phyloP scores from a whole-genome alignment of 1,284 basidiomycete genomes.

The Exobasidium cylindrosporum region DNA sequence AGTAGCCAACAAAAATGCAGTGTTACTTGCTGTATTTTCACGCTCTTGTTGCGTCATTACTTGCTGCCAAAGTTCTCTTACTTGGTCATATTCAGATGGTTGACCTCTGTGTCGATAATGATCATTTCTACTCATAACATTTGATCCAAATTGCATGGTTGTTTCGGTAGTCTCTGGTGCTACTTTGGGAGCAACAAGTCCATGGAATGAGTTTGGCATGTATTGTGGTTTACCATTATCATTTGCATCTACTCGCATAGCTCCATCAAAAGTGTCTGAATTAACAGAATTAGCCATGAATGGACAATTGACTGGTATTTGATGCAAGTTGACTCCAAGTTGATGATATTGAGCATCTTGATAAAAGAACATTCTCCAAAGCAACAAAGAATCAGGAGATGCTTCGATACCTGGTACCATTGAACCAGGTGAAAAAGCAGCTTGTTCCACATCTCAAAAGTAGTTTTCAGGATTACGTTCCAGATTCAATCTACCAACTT shows the following conservation, averaged over 20 bases:
- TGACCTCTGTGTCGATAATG: not conserved
- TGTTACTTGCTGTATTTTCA: not conserved
- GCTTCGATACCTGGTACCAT: constrained; percentile 55
- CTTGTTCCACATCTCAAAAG: constrained; percentile 78
- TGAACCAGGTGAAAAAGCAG: constrained; percentile 53
- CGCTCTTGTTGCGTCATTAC: not conserved
- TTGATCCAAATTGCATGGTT: too few relatives aligned
- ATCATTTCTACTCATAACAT: not conserved
- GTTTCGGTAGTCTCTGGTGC: not conserved
- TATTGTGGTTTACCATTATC: constrained; percentile 1
- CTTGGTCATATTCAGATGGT: constrained; percentile 6
- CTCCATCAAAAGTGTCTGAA: not conserved
- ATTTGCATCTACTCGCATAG: constrained; percentile 3
- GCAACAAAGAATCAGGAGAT: constrained; percentile 34
- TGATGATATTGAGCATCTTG: constrained; percentile 52
- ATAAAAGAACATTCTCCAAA: constrained; percentile 24
- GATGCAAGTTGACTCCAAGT: constrained; percentile 51
- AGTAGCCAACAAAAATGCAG: not conserved
- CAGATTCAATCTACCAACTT: constrained; percentile 56
- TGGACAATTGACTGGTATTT: constrained; percentile 51
- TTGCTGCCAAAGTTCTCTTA: not conserved
- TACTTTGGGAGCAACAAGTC: not conserved
- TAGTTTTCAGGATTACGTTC: constrained; percentile 62
- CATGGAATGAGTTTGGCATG: too few relatives aligned
- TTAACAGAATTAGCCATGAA: not conserved